Conservation (phyloP, 2,329 filamentous ascomycete genomes). For the Colletotrichum filicis region DNA sequence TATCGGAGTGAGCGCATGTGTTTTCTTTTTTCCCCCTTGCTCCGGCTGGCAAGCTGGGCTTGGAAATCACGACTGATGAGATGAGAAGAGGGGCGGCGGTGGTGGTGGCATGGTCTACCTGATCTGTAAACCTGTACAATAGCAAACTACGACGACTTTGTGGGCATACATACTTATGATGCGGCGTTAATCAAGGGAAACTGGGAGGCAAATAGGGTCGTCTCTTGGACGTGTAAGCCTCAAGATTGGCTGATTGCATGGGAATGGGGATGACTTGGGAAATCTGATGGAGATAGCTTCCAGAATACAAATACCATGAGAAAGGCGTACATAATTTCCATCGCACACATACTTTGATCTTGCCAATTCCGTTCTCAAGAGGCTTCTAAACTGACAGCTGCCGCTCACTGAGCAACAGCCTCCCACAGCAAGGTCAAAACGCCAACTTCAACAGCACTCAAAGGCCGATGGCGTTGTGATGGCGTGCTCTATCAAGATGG, state of each 20-base stretch:
- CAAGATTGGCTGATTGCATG: background rate
- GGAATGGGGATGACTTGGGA: slow-evolving; percentile 1
- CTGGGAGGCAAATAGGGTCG: background rate
- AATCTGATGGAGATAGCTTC: background rate
- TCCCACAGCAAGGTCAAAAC: background rate
- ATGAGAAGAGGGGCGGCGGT: background rate
- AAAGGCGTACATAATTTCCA: background rate
- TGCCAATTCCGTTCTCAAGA: background rate
- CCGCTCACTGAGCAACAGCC: background rate
- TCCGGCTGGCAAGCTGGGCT: slow-evolving; percentile 24
- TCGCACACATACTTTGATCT: background rate
- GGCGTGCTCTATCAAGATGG: slow-evolving; percentile 8
- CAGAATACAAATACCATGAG: background rate
- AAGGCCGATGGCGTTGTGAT: background rate
- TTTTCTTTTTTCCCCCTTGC: slow-evolving; percentile 2
- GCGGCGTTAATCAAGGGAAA: slow-evolving; percentile 16
- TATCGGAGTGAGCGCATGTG: slow-evolving; percentile 9
- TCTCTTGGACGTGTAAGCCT: background rate
- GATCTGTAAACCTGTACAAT: slow-evolving; percentile 34
- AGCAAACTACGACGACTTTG: slow-evolving; percentile 18
- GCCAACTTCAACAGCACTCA: background rate
- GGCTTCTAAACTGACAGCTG: background rate
- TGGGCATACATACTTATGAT: slow-evolving; percentile 19
- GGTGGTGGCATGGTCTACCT: background rate
- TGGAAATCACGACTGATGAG: slow-evolving; percentile 31